Evolutionary conservation across 495 filamentous ascomycete species (phyloP), one percentile per base, ranked within the genome.

Genomic region (Tuber melanosporum): DNA sequence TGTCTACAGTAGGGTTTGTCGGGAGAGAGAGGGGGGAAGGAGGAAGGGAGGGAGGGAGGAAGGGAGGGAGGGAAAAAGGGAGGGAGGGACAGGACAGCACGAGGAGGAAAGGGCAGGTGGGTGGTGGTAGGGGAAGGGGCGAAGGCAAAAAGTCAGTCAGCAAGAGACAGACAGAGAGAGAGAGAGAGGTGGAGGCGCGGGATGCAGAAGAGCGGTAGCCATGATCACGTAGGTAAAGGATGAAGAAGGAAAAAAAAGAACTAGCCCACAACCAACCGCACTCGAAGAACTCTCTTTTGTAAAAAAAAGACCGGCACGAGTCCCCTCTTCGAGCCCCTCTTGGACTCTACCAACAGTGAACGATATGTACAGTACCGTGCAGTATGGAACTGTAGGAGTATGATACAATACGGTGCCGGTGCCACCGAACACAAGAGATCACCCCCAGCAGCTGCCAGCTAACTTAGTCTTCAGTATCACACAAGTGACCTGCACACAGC

Each of bases 1-100:
- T 69, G 52, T 69, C 26, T 62, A 71, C 44, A n/a, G 49, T 26
- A 57, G 49, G 39, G 52, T 73, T 66, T 49, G 70, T 73, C 42
- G 32, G 73, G 32, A 49, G 78, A 69, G 45, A 20, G 39, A 36
- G 36, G 8, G 39, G 14, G 39, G 52, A 71, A 42, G 12, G 32
- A 43, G 74, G 52, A 46, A 57, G 41, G 32, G 43, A 39, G 42
- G 41, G 52, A 71, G 42, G 12, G 32, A 43, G 74, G 52, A 46
- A 57, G 41, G 32, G 43, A 49, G 72, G 22, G 43, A 42, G 69
- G 76, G 41, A 47, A 41, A n/a, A 45, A 47, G 71, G 73, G 47
- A 44, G 78, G 57, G 19, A 9, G 74, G 39, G 39, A 41, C 39
- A 41, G 46, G 42, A 14, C n/a, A 62, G 52, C 52, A 62, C 10